Conservation (phyloP, 2,329 filamentous ascomycete species). For the Ophiostoma pallidulum region DNA sequence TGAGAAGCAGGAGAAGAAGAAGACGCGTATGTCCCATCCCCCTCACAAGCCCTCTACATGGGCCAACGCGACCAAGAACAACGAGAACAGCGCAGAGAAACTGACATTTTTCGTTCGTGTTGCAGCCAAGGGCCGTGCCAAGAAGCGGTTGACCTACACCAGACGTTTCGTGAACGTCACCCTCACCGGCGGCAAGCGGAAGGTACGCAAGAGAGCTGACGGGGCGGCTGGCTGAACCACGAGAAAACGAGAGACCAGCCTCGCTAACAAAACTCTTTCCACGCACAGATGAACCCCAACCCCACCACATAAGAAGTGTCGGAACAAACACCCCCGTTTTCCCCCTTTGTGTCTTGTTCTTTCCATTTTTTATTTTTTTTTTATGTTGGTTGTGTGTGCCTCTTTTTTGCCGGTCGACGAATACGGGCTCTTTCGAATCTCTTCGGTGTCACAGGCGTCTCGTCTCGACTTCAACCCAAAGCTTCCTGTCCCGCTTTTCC, state of each 20-base stretch:
- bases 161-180: slow-evolving; percentile 98
- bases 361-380: not conserved
- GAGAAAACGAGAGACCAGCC: not conserved
- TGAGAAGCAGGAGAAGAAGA: slow-evolving; percentile 90
- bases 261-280: not conserved
- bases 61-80: no score
- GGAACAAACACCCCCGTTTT: not conserved
- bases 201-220: slow-evolving; percentile 49
- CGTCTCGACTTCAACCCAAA: no score
- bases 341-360: slow-evolving; percentile 4
- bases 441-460: no score
- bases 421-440: no score
- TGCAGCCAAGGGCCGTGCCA: slow-evolving; percentile 78
- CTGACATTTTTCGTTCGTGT: not conserved
- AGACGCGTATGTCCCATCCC: slow-evolving; percentile 46
- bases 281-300: slow-evolving; percentile 20
- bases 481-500: no score
- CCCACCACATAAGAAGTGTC: slow-evolving; percentile 16
- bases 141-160: slow-evolving; percentile 94
- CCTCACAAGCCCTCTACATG: no score
- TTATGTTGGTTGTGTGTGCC: not conserved
- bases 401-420: slow-evolving; percentile 1
- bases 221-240: not conserved
- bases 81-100: not conserved
- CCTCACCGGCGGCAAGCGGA: slow-evolving; percentile 87